Evolutionary conservation across 163 green algal genomes (phyloP).

Genomic region (Volvox carteri): DNA sequence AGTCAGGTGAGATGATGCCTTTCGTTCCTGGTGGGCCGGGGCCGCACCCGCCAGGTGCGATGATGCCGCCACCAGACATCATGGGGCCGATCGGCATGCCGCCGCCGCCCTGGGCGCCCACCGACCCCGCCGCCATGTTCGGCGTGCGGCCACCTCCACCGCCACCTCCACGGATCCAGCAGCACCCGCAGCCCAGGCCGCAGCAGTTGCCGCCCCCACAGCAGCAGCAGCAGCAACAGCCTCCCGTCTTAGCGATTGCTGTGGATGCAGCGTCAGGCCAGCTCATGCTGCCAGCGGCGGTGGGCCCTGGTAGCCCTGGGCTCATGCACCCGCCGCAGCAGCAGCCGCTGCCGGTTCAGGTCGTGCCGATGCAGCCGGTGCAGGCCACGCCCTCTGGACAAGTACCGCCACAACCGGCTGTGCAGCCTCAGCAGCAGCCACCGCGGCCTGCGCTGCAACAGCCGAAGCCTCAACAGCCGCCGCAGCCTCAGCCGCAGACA

Average conservation of each 20-base stretch:
- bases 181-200: not conserved
- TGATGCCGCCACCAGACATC: not conserved
- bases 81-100: not conserved
- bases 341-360: not conserved
- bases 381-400: not conserved
- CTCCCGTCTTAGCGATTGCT: not conserved
- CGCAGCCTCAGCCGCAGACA: not conserved
- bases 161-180: not conserved
- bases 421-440: slow-evolving; percentile 2
- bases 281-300: not conserved
- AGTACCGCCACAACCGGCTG: not conserved
- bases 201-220: slow-evolving; percentile 4
- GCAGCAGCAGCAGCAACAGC: slow-evolving; percentile 23
- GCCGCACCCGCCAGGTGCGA: not conserved
- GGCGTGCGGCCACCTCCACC: not conserved
- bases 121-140: not conserved
- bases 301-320: not conserved
- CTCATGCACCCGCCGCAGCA: not conserved
- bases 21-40: not conserved
- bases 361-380: not conserved
- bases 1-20: not conserved
- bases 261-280: not conserved
- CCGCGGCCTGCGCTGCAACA: not conserved
- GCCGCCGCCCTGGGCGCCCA: not conserved
- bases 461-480: not conserved